Evolutionary conservation across 495 filamentous ascomycete species (phyloP).

Genomic region (Ascodesmis nigricans): DNA sequence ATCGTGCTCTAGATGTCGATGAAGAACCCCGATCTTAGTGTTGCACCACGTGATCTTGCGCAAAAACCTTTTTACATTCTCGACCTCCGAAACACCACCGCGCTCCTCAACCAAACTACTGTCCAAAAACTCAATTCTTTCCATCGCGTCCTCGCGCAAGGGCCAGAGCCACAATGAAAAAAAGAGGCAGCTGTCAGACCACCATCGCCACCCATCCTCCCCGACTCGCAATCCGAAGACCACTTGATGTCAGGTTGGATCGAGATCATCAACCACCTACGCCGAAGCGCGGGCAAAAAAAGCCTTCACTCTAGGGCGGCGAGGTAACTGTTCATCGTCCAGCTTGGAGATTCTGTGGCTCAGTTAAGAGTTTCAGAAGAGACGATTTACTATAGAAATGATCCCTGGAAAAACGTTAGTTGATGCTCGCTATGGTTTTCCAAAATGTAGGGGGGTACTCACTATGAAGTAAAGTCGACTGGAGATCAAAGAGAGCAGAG

Average conservation of each 20-base stretch:
- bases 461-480: conserved; percentile 38
- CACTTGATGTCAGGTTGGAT: too few species aligned
- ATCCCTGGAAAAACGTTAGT: too few species aligned
- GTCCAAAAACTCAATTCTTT: too few species aligned
- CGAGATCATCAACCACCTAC: conserved; percentile 44
- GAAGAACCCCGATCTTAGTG: too few species aligned
- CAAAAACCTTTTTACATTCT: too few species aligned
- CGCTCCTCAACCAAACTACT: too few species aligned
- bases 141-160: too few species aligned
- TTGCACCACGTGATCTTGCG: too few species aligned
- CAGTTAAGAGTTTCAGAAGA: conserved; percentile 54
- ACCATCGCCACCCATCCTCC: conserved; percentile 35
- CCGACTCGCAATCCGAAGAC: conserved; percentile 27
- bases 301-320: conserved; percentile 35
- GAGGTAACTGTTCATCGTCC: conserved; percentile 40
- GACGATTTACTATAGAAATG: conserved; percentile 79
- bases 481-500: conserved; percentile 14
- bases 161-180: conserved; percentile 2
- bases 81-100: too few species aligned
- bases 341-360: conserved; percentile 38
- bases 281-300: conserved; percentile 27
- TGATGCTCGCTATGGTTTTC: too few species aligned
- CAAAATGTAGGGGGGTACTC: too few species aligned
- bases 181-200: conserved; percentile 35
- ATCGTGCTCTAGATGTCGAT: too few species aligned